Evolutionary conservation across 2,329 filamentous ascomycete genomes (phyloP).

Genomic region (Onygena corvina): DNA sequence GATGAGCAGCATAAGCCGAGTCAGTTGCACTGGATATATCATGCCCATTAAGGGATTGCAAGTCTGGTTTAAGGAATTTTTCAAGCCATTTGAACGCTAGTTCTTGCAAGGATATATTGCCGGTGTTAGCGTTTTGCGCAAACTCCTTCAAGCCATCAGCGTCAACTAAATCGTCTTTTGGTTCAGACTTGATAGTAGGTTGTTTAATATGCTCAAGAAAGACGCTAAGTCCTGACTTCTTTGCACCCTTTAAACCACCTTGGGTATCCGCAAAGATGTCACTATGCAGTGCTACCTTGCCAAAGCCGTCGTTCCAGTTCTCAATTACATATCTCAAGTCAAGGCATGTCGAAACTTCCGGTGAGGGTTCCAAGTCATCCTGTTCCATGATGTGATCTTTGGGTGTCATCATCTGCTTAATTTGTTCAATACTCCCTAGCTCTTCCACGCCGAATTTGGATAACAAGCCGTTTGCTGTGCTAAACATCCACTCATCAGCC

Average conservation of each 20-base stretch:
- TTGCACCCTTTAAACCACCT: constrained; percentile 38
- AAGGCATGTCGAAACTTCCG: constrained; percentile 8
- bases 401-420: constrained; percentile 22
- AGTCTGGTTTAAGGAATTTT: constrained; percentile 36
- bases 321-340: constrained; percentile 32
- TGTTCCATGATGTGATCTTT: constrained; percentile 15
- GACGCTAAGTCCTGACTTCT: constrained; percentile 39
- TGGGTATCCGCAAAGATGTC: constrained; percentile 40
- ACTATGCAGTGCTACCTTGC: constrained; percentile 34
- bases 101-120: constrained; percentile 40
- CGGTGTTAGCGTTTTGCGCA: constrained; percentile 35
- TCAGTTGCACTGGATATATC: constrained; percentile 10
- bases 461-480: constrained; percentile 42
- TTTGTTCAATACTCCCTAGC: constrained; percentile 32
- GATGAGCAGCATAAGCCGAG: constrained; percentile 42
- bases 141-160: constrained; percentile 32
- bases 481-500: constrained; percentile 48
- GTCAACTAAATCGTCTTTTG: constrained; percentile 30
- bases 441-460: constrained; percentile 40
- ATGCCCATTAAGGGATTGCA: constrained; percentile 14
- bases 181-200: constrained; percentile 29
- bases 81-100: constrained; percentile 45
- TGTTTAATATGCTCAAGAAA: constrained; percentile 47
- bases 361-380: neutral
- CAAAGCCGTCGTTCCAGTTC: constrained; percentile 37